Base-by-base conservation (phyloP, 2,329 filamentous ascomycete genomes). In the Chalara sp. region DNA sequence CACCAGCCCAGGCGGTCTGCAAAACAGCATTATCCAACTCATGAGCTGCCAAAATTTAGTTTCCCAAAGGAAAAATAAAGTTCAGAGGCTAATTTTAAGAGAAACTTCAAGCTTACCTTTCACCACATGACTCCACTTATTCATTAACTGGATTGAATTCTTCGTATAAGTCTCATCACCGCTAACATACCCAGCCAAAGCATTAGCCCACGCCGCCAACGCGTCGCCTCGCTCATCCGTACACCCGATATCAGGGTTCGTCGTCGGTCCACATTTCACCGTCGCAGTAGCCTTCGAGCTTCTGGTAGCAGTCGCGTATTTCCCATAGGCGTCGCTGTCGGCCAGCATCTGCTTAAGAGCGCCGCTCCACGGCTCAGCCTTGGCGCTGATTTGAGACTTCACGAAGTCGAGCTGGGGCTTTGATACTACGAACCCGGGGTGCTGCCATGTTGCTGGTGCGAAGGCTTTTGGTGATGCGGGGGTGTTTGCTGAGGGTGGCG, bases 1-100 rank as follows among this genome's bases (percentile, higher is more conserved):
- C 58, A n/a, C 56, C 61, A 32, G 58, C 55, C 63, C 63, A 65
- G 6, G 57, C 60, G 1, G 62, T 53, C 49, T 65, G 63, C n/a
- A 65, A 44, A 12, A 61, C 56, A 12, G 63, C 58, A 56, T 65
- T 64, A n/a, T 5, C 13, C 10, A 50, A 31, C 13, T 54, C 58
- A 50, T 64, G 63, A 7, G 37, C 53, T 52, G 31, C 29, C 31
- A 30, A 21, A 21, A 21, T 2, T 21, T 21, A 21, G 21, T 21
- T 21, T 21, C 21, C 21, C 21, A 21, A 21, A 21, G 21, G 21
- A 21, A 21, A 21, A 21, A 21, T 21, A 21, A 21, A 21, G 42
- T 30, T 54, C 8, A 50, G 45, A 12, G 32, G 5, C 28, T 30
- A 40, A 29, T 50, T 37, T 28, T 4, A 32, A 10, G 31, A 32